Conservation (phyloP, 495 filamentous ascomycete species). For the Aspergillus baeticus region DNA sequence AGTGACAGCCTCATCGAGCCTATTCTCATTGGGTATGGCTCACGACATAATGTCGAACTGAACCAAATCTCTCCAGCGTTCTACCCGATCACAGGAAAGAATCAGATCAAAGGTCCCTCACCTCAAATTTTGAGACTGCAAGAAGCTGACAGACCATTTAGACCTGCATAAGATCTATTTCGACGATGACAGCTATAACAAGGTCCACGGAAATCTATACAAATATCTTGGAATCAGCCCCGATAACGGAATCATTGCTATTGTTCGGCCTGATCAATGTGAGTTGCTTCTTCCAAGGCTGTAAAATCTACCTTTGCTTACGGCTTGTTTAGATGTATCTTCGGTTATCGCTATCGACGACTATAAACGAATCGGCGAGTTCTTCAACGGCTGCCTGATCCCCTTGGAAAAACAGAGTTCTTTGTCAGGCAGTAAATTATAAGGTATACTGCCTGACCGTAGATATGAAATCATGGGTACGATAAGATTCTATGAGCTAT, state of each 20-base stretch:
- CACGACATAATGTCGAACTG: slow-evolving; percentile 55
- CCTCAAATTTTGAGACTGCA: background rate
- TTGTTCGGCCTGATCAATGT: slow-evolving; percentile 72
- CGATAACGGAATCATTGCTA: slow-evolving; percentile 51
- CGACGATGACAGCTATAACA: slow-evolving; percentile 67
- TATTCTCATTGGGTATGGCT: slow-evolving; percentile 53
- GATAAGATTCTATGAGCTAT: background rate
- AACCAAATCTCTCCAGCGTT: slow-evolving; percentile 59
- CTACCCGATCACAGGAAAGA: slow-evolving; percentile 57
- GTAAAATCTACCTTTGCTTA: background rate
- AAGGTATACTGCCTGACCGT: background rate
- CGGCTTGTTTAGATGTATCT: slow-evolving; percentile 30
- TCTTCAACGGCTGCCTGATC: slow-evolving; percentile 41
- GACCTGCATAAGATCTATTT: slow-evolving; percentile 63
- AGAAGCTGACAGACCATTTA: slow-evolving; percentile 18
- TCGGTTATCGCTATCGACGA: slow-evolving; percentile 34
- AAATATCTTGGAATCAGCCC: slow-evolving; percentile 57
- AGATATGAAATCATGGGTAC: background rate
- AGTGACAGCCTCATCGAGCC: slow-evolving; percentile 61
- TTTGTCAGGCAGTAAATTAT: slow-evolving; percentile 14
- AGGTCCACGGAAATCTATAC: slow-evolving; percentile 64
- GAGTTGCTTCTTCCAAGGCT: slow-evolving; percentile 22
- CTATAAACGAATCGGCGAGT: slow-evolving; percentile 33
- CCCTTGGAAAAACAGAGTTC: slow-evolving; percentile 20
- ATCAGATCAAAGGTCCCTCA: slow-evolving; percentile 54